A percentile compares a stretch with the other conserved stretches of the same genome.
phyloP scores from a whole-genome alignment of 306 rosid genomes.

The Cicer chorassanicum region DNA sequence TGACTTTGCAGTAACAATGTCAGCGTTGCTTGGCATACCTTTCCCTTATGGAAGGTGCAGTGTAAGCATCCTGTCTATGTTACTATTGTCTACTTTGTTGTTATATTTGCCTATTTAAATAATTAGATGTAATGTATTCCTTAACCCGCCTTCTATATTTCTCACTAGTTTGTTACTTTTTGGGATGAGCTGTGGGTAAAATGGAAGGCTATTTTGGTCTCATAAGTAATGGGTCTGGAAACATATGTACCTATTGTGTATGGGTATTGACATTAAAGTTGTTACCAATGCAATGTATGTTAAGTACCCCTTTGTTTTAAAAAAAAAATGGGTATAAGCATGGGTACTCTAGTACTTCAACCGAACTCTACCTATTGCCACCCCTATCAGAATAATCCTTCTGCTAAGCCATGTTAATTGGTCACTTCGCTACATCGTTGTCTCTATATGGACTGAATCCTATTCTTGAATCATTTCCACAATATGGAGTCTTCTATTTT shows the following conservation, averaged over 20 bases:
- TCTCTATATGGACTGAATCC: slow-evolving; percentile 19
- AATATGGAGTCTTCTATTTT: slow-evolving; percentile 43
- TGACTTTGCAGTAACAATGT: slow-evolving; percentile 91
- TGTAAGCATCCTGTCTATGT: slow-evolving; percentile 67
- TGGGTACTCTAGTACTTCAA: not conserved
- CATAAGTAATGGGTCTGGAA: slow-evolving; percentile 11
- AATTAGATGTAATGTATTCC: slow-evolving; percentile 35
- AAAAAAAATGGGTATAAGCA: not conserved
- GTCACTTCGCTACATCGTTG: slow-evolving; percentile 19
- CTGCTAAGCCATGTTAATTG: slow-evolving; percentile 9
- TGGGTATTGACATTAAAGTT: slow-evolving; percentile 3
- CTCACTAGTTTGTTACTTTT: slow-evolving; percentile 17
- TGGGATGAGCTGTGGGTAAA: slow-evolving; percentile 28
- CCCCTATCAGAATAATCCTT: not conserved
- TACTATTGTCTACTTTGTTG: slow-evolving; percentile 31
- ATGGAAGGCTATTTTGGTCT: slow-evolving; percentile 28
- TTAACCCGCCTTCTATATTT: slow-evolving; percentile 11
- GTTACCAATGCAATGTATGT: not conserved
- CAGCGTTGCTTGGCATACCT: slow-evolving; percentile 90
- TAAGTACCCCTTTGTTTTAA: not conserved
- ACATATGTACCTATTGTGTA: not conserved
- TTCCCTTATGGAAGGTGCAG: slow-evolving; percentile 99
- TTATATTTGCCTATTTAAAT: slow-evolving; percentile 26
- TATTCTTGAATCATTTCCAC: slow-evolving; percentile 33
- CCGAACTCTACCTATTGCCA: not conserved